A percentile compares a stretch with the other conserved stretches of the same genome.
Conservation (phyloP, 169 alveolate species). For the Neospora caninum region DNA sequence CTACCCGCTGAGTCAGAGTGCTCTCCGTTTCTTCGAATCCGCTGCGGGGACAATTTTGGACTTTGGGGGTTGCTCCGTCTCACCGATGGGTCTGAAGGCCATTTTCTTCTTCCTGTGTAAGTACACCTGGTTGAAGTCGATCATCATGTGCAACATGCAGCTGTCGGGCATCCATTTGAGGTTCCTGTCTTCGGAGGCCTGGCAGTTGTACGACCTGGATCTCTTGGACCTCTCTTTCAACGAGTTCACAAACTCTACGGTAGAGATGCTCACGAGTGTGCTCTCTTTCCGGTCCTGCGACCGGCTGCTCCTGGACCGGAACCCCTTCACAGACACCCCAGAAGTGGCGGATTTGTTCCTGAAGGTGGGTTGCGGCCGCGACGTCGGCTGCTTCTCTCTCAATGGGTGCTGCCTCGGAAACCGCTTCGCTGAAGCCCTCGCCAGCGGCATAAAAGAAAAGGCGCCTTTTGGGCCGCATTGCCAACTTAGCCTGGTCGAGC, state of each 20-base stretch:
- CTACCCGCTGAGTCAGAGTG: background rate
- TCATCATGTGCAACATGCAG: background rate
- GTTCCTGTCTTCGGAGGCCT: background rate
- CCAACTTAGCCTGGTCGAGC: background rate
- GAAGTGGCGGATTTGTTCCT: background rate
- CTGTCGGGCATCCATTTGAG: background rate
- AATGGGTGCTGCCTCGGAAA: conserved; percentile 5
- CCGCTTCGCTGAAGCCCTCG: background rate
- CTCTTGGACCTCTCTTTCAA: conserved; percentile 21
- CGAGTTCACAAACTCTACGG: background rate
- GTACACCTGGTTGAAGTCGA: conserved; percentile 30
- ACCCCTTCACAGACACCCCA: background rate
- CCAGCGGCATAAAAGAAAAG: background rate
- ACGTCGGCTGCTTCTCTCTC: background rate
- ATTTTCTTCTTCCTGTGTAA: background rate
- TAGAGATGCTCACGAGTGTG: background rate
- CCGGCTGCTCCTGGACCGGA: background rate
- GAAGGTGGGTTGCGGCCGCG: background rate
- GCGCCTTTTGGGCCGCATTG: background rate
- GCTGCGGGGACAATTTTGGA: background rate
- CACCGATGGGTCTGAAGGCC: conserved; percentile 16
- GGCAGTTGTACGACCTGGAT: conserved; percentile 6
- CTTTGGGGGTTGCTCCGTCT: conserved; percentile 19
- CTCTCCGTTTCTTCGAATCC: conserved; percentile 2
- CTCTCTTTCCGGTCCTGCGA: background rate